Evolutionary conservation across 306 rosid species (phyloP), one percentile per base, ranked within the genome.

Genomic region (Boehmeria nivea): DNA sequence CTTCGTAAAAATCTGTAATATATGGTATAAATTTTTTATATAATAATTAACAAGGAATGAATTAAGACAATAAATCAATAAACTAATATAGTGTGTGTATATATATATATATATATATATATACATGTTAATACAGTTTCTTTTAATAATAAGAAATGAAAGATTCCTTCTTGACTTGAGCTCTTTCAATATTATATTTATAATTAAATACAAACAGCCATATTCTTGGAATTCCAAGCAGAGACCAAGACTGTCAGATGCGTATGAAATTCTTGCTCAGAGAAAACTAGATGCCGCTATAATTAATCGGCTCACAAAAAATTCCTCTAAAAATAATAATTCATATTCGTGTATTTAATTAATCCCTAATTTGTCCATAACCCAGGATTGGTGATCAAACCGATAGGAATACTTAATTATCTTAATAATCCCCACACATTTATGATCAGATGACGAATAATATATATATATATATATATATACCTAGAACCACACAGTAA

Each of bases 241-340:
- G 74, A 43, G 76, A 47, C 73, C 44, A 39, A 44, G 57, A 60
- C 46, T 55, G 66, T 74, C 48, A 73, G 70, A 64, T 33, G 39
- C 3, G 42, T 49, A 39, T 38, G 39, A 58, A 77, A 59, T 60
- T 69, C 56, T 61, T 46, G 51, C 38, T 33, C 7, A 42, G 62
- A 24, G 4, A 22, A 26, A 58, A 45, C 74, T 73, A 73, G 82
- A 83, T 83, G 81, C 72, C 79, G 77, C 95, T 46, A 62, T 53
- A 42, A 24, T 65, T 70, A 67, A 74, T 64, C 61, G 68, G 60
- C 74, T 73, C 61, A 48, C 64, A 49, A 36, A 19, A 19, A 28
- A 48, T 20, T 52, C 21, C 7, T 34, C 19, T 43, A 28, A 33
- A 66, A 57, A 58, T 31, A 31, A 31, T 31, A 31, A 31, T 31